Conservation (phyloP, 305 asterid genomes). For the Fraxinus xanthoxyloides region DNA sequence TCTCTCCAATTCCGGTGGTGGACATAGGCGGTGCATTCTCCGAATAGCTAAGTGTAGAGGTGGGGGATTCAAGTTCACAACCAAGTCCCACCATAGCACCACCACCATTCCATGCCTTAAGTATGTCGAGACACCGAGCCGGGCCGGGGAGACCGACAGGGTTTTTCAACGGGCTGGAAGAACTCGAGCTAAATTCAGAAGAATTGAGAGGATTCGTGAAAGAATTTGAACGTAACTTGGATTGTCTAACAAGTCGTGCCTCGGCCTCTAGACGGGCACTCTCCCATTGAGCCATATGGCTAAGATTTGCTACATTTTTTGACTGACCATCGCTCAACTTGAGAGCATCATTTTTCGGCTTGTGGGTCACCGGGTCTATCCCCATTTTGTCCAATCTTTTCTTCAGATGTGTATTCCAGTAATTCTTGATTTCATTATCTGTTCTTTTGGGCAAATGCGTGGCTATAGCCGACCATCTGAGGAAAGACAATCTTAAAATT, state of each 20-base stretch:
- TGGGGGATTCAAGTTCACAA: constrained; percentile 63
- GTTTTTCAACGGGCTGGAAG: constrained; percentile 35
- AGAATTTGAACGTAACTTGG: constrained; percentile 54
- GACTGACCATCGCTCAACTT: constrained; percentile 53
- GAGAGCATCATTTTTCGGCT: constrained; percentile 64
- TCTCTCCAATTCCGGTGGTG: constrained; percentile 34
- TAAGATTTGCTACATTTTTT: constrained; percentile 69
- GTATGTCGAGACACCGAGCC: constrained; percentile 47
- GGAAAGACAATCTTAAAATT: constrained; percentile 19
- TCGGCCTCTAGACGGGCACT: constrained; percentile 93
- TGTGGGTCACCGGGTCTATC: constrained; percentile 80
- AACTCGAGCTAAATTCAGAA: constrained; percentile 15
- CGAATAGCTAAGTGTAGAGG: constrained; percentile 60
- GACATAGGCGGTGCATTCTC: constrained; percentile 34
- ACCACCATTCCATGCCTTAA: constrained; percentile 50
- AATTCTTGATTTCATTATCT: constrained; percentile 76
- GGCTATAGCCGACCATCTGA: constrained; percentile 94
- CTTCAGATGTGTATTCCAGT: constrained; percentile 88
- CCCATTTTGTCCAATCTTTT: constrained; percentile 76
- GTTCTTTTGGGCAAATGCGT: constrained; percentile 81
- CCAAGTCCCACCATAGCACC: constrained; percentile 28
- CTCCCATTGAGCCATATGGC: constrained; percentile 99
- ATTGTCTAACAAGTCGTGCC: constrained; percentile 69
- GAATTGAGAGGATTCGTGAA: constrained; percentile 21
- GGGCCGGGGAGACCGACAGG: constrained; percentile 17